Conservation (phyloP, 768 basidiomycete species). For the Hysterangium stoloniferum region DNA sequence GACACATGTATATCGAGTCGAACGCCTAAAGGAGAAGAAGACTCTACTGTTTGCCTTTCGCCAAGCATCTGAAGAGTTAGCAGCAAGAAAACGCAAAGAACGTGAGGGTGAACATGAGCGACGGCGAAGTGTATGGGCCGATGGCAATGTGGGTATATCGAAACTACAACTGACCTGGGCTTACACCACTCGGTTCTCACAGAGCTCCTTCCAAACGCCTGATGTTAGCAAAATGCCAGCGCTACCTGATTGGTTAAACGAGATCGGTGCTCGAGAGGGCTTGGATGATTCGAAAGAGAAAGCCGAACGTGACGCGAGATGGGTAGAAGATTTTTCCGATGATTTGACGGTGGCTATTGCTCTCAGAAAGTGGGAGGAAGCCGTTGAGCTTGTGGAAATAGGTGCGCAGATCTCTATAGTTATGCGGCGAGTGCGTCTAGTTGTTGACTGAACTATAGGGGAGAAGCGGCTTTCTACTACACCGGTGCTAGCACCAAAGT, state of each 20-base stretch:
- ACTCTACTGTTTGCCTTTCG: slow-evolving; percentile 82
- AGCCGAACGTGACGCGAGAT: slow-evolving; percentile 74
- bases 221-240: slow-evolving; percentile 39
- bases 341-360: slow-evolving; percentile 88
- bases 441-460: slow-evolving; percentile 30
- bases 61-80: slow-evolving; percentile 86
- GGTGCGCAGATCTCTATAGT: slow-evolving; percentile 38
- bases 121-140: slow-evolving; percentile 48
- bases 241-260: slow-evolving; percentile 70
- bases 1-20: slow-evolving; percentile 88
- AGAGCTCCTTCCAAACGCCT: slow-evolving; percentile 11
- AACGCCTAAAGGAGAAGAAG: slow-evolving; percentile 78
- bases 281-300: slow-evolving; percentile 58
- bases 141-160: slow-evolving; percentile 22
- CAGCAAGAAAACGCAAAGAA: slow-evolving; percentile 83
- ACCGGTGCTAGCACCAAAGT: slow-evolving; percentile 47
- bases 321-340: slow-evolving; percentile 87
- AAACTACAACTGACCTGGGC: no score
- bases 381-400: slow-evolving; percentile 77
- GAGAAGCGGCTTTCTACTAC: slow-evolving; percentile 51
- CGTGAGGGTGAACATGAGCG: slow-evolving; percentile 90
- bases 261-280: slow-evolving; percentile 53
- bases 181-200: background rate
- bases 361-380: slow-evolving; percentile 80
- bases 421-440: background rate